Conservation (phyloP, 208 protist species). For the Acanthamoeba culbertsoni region DNA sequence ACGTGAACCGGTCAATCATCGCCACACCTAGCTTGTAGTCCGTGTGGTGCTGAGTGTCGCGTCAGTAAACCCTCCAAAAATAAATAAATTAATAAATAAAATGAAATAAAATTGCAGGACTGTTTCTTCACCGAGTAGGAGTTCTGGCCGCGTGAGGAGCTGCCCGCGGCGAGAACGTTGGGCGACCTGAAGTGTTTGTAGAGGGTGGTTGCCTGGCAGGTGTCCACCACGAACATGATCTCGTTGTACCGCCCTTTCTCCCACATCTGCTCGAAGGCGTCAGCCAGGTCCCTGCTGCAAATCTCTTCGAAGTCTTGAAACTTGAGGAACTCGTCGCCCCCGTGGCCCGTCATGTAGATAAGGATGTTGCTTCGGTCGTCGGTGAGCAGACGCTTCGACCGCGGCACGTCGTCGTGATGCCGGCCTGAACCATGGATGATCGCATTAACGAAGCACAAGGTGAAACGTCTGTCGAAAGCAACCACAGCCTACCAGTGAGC, state of each 20-base stretch:
- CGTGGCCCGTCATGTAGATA: slow-evolving; percentile 96
- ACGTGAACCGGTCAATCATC: slow-evolving; percentile 91
- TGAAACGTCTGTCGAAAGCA: not conserved
- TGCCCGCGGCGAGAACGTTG: slow-evolving; percentile 78
- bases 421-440: slow-evolving; percentile 65
- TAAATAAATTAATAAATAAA: too few species aligned
- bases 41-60: slow-evolving; percentile 83
- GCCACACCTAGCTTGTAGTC: slow-evolving; percentile 86
- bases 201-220: slow-evolving; percentile 88
- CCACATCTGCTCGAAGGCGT: slow-evolving; percentile 95
- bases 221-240: slow-evolving; percentile 94
- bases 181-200: slow-evolving; percentile 73
- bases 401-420: slow-evolving; percentile 90
- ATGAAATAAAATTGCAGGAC: too few species aligned
- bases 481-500: too few species aligned
- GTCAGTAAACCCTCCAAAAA: too few species aligned
- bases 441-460: not conserved
- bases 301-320: slow-evolving; percentile 76
- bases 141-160: slow-evolving; percentile 80
- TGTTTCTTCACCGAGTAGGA: slow-evolving; percentile 87
- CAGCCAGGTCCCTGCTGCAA: slow-evolving; percentile 83
- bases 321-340: slow-evolving; percentile 94
- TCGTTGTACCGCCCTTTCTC: slow-evolving; percentile 91
- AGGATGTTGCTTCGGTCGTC: slow-evolving; percentile 95
- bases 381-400: slow-evolving; percentile 91